A percentile compares a stretch with the other conserved stretches of the same genome.
Evolutionary conservation across 371 early-diverging fungal genomes (phyloP).

Genomic region (Scutellospora calospora): DNA sequence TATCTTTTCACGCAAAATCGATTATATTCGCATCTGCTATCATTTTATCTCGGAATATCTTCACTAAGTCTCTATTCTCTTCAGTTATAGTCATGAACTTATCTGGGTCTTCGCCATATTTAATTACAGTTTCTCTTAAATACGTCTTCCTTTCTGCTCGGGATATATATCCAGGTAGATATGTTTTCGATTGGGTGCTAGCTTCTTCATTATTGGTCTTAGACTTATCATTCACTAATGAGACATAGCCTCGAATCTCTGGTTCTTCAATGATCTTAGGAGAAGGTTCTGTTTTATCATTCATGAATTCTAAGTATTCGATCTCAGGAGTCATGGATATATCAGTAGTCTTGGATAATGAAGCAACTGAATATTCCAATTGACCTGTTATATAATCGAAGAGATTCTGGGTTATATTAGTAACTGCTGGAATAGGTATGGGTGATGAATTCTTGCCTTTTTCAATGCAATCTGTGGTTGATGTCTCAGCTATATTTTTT

Average conservation of each 20-base stretch:
- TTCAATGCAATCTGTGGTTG: neutral
- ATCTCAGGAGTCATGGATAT: conserved; percentile 28
- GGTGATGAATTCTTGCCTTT: neutral
- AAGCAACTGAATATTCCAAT: conserved; percentile 33
- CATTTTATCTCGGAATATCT: neutral
- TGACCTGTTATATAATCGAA: no score
- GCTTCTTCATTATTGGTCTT: neutral
- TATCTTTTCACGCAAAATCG: neutral
- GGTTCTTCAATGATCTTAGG: neutral
- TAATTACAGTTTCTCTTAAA: neutral
- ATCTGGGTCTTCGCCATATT: neutral
- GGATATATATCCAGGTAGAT: neutral
- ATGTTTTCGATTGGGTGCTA: neutral
- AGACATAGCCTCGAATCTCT: no score
- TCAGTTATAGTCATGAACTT: neutral
- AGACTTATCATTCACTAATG: neutral
- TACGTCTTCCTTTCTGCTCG: neutral
- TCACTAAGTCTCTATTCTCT: neutral
- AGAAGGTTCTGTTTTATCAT: conserved; percentile 26
- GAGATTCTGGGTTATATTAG: conserved; percentile 13
- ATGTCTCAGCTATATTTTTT: conserved; percentile 12
- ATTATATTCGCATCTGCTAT: neutral
- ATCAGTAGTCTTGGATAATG: conserved; percentile 21
- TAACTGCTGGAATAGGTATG: neutral
- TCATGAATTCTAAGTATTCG: neutral